Percentiles rank a stretch among this genome's conserved stretches.
Evolutionary conservation across 2,329 filamentous ascomycete species (phyloP).

Genomic region (Colletotrichum theobromicola): DNA sequence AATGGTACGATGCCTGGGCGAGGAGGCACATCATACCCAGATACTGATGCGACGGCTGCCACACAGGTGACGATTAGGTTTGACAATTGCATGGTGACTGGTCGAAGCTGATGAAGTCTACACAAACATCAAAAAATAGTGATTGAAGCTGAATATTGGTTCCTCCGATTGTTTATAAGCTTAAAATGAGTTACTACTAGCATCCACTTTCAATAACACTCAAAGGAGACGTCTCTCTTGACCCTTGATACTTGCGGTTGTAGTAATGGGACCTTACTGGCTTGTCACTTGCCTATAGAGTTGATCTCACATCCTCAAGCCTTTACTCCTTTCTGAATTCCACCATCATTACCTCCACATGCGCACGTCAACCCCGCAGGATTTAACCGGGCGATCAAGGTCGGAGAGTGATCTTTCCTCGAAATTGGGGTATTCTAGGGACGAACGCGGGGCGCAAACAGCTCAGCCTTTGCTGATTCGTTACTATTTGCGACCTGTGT

Average conservation of each 20-base stretch:
- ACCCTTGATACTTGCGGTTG: background rate
- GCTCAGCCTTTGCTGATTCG: background rate
- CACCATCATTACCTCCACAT: background rate
- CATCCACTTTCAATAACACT: background rate
- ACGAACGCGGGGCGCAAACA: background rate
- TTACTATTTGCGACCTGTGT: fast-evolving
- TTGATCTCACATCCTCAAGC: fast-evolving
- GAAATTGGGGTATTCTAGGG: background rate
- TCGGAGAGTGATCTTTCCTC: background rate
- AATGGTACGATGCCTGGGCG: background rate
- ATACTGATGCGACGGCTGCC: background rate
- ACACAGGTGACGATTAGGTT: background rate
- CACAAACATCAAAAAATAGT: background rate
- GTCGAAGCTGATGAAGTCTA: background rate
- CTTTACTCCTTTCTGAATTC: background rate
- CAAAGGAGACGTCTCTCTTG: background rate
- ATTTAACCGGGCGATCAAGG: background rate
- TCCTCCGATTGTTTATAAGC: background rate
- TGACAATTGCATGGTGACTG: background rate
- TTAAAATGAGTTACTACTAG: background rate
- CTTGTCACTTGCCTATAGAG: background rate
- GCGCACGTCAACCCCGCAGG: background rate
- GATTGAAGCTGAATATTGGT: background rate
- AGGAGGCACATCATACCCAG: background rate
- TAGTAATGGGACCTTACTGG: background rate